Evolutionary conservation across 1,139 yeast genomes (phyloP), one percentile per base, ranked within the genome.

Genomic region (Taiozyma onychis): DNA sequence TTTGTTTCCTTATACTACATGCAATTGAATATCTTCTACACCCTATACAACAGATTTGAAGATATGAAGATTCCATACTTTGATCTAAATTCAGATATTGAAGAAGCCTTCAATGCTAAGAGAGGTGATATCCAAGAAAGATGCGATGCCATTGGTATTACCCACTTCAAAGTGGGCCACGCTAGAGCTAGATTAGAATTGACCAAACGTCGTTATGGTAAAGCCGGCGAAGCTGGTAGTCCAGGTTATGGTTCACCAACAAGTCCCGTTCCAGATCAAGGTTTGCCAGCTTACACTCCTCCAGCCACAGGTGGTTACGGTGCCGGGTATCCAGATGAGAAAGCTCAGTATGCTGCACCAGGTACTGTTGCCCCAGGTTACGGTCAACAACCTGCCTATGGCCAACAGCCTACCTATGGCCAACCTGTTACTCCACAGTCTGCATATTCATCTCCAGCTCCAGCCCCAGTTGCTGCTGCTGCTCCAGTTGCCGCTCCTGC

Each of bases 61-160:
- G 96, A 89, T 67, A 83, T 91, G 86, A 90, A 93, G 73, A 93
- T 93, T 57, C 97, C 98, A 14, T 91, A 93, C 71, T 93, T 93
- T 70, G 96, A 93, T 66, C 74, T 93, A 65, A 74, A 78, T 48
- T 76, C 88, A 48, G 98, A 90, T 66, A 87, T 93, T 58, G 77
- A 86, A 50, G 93, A 88, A 64, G 85, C 93, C 3, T 93, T 86
- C 70, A 70, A 70, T 44, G 75, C 73, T 56, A 93, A 93, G 73
- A 85, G 95, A 66, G 99, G 98, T 39, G 84, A 89, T 59, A 80
- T 91, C 51, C 96, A 90, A 65, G 97, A 91, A 63, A 84, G 80
- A 62, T 76, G 97, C 1, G 98, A 91, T 64, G 83, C 87, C 2
- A 81, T 93, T 60, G 85, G 90, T 21, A 80, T 93, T 53, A 88